Evolutionary conservation across 306 rosid genomes (phyloP), one percentile per base, ranked within the genome.

Genomic region (Argentina anserina): DNA sequence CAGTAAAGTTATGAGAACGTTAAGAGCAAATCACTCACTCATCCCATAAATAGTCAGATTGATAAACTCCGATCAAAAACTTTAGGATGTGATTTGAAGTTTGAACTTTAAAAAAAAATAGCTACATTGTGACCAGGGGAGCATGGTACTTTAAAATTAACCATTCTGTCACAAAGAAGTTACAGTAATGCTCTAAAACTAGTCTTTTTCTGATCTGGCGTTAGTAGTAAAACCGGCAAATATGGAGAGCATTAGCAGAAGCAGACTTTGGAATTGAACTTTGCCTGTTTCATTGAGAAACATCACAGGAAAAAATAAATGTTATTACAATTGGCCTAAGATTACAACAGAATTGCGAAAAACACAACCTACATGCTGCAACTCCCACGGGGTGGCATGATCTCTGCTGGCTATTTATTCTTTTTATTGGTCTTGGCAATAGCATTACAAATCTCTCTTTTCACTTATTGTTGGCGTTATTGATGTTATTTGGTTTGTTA

Each of bases 371-470:
- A 72, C 40, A 72, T 8, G 65, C 62, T 21, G 64, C 63, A n/a
- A n/a, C 69, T 68, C 40, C 52, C 50, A 45, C 34, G 64, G 58
- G 63, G 55, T 11, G 34, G 34, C 56, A 45, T 33, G 59, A 61
- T 85, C 72, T n/a, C n/a, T n/a, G 74, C 26, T 1, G 78, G 77
- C 62, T 84, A 87, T 85, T 85, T 86, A 53, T 67, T 52, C 73
- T 79, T 91, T 76, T 84, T 90, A 87, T 85, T 90, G 46, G 85
- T 81, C 85, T 78, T 89, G 46, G 86, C 90, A n/a, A 84, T 78
- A 49, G 94, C 90, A 79, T 91, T 82, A 42, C 87, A 83, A 10
- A 81, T 81, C 72, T 87, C 96, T 79, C 76, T 85, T 86, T 33
- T 33, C 36, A 79, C 76, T 85, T 86, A 67, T 76, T 82, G 71